Evolutionary conservation across 345 rosid genomes (phyloP), one percentile per base, ranked within the genome.

Genomic region (Brassica nigra): DNA sequence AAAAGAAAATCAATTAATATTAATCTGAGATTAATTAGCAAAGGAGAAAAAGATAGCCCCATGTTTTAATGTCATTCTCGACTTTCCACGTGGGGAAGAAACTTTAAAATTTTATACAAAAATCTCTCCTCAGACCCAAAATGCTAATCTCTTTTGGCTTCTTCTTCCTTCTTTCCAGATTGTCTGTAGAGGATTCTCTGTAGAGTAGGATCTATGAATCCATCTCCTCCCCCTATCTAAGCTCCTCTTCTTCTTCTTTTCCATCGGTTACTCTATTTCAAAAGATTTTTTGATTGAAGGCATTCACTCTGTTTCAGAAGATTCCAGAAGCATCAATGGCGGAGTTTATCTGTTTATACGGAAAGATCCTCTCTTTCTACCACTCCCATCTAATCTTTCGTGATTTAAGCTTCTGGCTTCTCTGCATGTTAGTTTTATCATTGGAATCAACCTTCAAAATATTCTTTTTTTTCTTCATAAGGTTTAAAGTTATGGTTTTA

Each of bases 281-380:
- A 4, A 33, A 33, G 36, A 33, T 29, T 29, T 29, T 29, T 29
- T 33, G 36, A 33, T 5, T 5, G 5, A 33, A 33, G 36, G 36
- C 36, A 33, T 33, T 33, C 36, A 33, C 36, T 2, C 4, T 5
- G 6, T 68, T 68, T 75, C 28, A 7, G 62, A 68, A 37, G 77
- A 80, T 83, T 64, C 86, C 73, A 80, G 75, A 77, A 69, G 42
- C 76, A 69, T 55, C 84, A 80, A 92, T 92, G 97, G 93, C 92
- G 8, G 93, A 87, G 66, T 90, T 80, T 70, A 7, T 90, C 71
- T 89, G 58, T 85, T 66, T 88, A 55, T 33, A 83, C 61, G 81
- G 85, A 77, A 89, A 90, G 93, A 93, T 89, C 12, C 6, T 66
- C 36, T 44, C 33, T 62, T 54, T 54, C 58, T 52, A n/a, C 16